These are phyloP conservation scores for Boletus vinaceobasis DNA, from an alignment of 768 basidiomycete genomes.

Conservation along the genomic window DNA sequence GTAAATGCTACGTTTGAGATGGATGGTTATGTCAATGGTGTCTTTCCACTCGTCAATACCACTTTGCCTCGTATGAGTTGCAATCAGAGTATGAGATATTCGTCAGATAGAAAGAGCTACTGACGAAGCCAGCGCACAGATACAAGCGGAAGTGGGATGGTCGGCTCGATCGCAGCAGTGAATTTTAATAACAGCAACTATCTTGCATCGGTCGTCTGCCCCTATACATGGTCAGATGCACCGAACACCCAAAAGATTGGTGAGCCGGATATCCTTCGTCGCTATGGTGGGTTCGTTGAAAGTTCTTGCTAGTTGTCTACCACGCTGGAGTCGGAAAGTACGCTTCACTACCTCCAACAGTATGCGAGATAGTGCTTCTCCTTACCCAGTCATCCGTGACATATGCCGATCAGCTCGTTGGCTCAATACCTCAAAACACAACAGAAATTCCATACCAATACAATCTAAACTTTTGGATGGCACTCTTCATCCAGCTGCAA, in stretches of 20 bases:
- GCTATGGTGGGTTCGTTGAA: not conserved
- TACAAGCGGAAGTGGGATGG: not conserved
- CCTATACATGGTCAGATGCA: not conserved
- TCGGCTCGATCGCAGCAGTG: not conserved
- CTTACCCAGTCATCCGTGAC: slow-evolving; percentile 1
- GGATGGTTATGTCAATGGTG: not conserved
- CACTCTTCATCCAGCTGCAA: not conserved
- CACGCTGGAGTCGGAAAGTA: slow-evolving; percentile 1
- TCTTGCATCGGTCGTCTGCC: not conserved
- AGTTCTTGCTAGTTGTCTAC: not conserved
- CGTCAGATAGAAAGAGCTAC: no score
- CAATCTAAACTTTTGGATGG: not conserved
- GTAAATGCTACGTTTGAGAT: not conserved
- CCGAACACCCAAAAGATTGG: not conserved
- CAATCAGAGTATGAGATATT: not conserved
- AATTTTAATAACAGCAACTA: slow-evolving; percentile 1
- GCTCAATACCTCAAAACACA: not conserved
- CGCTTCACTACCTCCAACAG: not conserved
- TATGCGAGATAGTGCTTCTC: slow-evolving; percentile 5
- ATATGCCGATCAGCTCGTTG: not conserved
- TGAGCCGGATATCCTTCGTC: not conserved
- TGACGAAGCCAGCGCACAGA: not conserved
- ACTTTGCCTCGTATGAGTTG: not conserved
- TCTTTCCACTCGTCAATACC: not conserved
- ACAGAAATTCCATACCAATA: not conserved